phyloP scores from a whole-genome alignment of 306 rosid species.

The Calophaca sinica region DNA sequence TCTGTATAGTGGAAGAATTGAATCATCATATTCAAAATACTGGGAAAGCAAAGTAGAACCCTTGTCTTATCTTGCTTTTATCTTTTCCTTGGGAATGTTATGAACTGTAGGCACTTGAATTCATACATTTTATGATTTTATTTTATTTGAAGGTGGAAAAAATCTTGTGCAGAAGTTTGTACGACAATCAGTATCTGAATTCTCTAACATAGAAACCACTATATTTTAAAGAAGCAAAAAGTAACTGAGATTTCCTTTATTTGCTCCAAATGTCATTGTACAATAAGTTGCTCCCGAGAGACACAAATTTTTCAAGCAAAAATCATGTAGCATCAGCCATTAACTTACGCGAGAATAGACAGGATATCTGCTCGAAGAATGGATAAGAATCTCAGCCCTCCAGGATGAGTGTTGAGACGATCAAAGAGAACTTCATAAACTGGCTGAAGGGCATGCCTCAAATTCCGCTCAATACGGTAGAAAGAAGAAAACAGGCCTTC shows the following conservation, averaged over 20 bases:
- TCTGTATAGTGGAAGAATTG: slow-evolving; percentile 52
- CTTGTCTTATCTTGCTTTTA: slow-evolving; percentile 23
- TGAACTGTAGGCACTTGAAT: slow-evolving; percentile 21
- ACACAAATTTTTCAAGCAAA: background rate
- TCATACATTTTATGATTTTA: slow-evolving; percentile 3
- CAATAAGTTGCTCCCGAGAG: background rate
- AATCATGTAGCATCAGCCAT: slow-evolving; percentile 34
- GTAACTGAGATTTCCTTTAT: slow-evolving; percentile 31
- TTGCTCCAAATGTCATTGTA: slow-evolving; percentile 10
- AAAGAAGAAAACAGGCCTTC: slow-evolving; percentile 68
- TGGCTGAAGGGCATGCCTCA: slow-evolving; percentile 89
- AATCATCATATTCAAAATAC: slow-evolving; percentile 44
- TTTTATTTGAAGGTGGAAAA: slow-evolving; percentile 32
- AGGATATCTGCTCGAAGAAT: slow-evolving; percentile 84
- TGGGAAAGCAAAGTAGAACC: slow-evolving; percentile 35
- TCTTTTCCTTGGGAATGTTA: slow-evolving; percentile 12
- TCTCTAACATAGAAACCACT: slow-evolving; percentile 37
- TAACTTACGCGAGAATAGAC: slow-evolving; percentile 79
- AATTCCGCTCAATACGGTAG: slow-evolving; percentile 76
- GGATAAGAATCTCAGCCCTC: slow-evolving; percentile 85
- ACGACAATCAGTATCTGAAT: slow-evolving; percentile 11
- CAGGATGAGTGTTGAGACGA: slow-evolving; percentile 88
- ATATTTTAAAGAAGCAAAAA: slow-evolving; percentile 23
- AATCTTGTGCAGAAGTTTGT: slow-evolving; percentile 30
- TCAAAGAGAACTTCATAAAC: slow-evolving; percentile 86